A percentile compares a stretch with the other conserved stretches of the same genome.
Evolutionary conservation across 805 yeast genomes (phyloP).

Genomic region (Torulaspora franciscae): DNA sequence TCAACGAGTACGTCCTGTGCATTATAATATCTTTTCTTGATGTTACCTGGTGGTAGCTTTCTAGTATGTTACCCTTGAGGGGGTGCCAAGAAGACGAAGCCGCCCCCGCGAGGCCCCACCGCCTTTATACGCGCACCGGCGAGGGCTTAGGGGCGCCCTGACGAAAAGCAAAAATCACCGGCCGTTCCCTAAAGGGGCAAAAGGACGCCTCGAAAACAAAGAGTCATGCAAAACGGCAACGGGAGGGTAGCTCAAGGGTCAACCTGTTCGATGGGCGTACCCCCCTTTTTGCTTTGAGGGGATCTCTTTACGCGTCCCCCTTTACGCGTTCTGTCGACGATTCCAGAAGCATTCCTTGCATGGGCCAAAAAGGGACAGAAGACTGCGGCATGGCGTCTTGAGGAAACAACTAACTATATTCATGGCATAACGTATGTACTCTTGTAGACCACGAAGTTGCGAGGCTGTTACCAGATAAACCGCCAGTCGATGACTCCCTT

Average conservation of each 20-base stretch:
- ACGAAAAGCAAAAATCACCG: neutral
- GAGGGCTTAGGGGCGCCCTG: neutral
- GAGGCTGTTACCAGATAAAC: neutral
- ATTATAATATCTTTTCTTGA: constrained; percentile 38
- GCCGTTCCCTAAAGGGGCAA: neutral
- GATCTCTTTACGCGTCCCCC: no score
- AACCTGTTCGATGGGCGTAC: neutral
- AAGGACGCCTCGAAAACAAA: neutral
- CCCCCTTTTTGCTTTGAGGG: no score
- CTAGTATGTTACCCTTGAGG: neutral
- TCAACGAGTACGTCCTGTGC: constrained; percentile 98
- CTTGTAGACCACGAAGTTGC: no score
- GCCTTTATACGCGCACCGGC: constrained; percentile 6
- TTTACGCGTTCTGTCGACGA: no score
- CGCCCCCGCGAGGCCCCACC: constrained; percentile 3
- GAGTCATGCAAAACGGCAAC: no score
- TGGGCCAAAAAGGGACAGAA: no score
- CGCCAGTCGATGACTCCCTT: no score
- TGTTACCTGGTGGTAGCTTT: neutral
- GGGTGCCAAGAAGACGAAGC: neutral
- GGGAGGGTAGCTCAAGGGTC: neutral
- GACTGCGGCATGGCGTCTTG: no score
- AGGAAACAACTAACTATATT: no score
- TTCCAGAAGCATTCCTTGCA: no score
- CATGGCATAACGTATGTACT: no score